Base-by-base conservation (phyloP, 2,329 filamentous ascomycete species). In the Cladophialophora carrionii region DNA sequence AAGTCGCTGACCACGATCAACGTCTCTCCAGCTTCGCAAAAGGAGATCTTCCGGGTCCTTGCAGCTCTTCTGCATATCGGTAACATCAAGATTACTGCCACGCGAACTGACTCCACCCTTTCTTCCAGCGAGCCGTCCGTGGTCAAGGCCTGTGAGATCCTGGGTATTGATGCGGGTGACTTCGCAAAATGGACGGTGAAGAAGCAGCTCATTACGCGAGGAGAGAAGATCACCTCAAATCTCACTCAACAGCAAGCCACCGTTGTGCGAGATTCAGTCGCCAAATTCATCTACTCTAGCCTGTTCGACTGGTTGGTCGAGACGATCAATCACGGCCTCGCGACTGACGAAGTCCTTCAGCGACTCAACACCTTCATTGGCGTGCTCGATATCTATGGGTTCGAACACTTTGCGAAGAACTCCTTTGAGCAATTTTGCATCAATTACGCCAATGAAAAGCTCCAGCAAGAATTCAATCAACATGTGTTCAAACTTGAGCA, bases 341-440 rank as follows among this genome's bases (percentile, higher is more conserved):
- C 95, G 12, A 92, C 92, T 0, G 90, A 96, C 52, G 89, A 94
- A 69, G 91, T 98, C 43, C 78, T 98, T 59, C 88, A 84, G 72
- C 87, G 91, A 48, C 92, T 96, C 63, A 86, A 83, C 62, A 94
- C 91, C 1, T 99, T 99, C 78, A 99, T 99, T 73, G 95, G 95
- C 78, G 95, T 99, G 55, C 86, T 99, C 70, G 95, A 99, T 91
- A 99, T 99, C 72, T 98, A 98, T 78, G 94, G 94, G 69, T 99
- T 99, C 75, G 95, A 99, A 78, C 95, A 98, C 79, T 99, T 99
- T 75, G 94, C 95, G 68, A 98, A 97, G 83, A 99, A 99, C 81
- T 99, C 95, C 0, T 99, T 99, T 74, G 95, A 99, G 78, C 95
- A 99, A 78, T 99, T 99, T 79, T 99, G 95, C 80, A 99, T 99